Percentiles rank a stretch among this genome's conserved stretches.
These are phyloP conservation scores for Cadophora gregata DNA, from an alignment of 2,329 filamentous ascomycete genomes.

Conservation along the genomic window DNA sequence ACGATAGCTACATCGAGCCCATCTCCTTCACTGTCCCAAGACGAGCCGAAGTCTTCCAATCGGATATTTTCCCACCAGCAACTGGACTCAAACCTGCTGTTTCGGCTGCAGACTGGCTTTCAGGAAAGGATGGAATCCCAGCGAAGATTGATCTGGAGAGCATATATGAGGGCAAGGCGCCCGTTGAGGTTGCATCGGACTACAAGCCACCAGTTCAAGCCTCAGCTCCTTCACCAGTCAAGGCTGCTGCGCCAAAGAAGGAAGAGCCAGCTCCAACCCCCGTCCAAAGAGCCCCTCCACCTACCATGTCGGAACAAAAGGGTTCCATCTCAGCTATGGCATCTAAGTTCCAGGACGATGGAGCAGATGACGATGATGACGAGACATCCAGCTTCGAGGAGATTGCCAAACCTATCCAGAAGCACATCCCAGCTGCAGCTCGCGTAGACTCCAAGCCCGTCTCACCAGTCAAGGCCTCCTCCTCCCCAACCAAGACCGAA, in stretches of 20 bases:
- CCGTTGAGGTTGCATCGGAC: slow-evolving; percentile 76
- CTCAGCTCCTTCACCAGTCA: slow-evolving; percentile 51
- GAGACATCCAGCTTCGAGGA: slow-evolving; percentile 85
- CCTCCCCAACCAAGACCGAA: slow-evolving; percentile 37
- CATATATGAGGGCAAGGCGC: slow-evolving; percentile 82
- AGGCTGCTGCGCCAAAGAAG: slow-evolving; percentile 52
- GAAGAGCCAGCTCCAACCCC: slow-evolving; percentile 59
- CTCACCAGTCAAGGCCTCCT: slow-evolving; percentile 49
- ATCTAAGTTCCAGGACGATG: slow-evolving; percentile 81
- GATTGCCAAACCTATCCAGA: slow-evolving; percentile 75
- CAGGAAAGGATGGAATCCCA: slow-evolving; percentile 82
- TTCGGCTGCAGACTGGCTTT: slow-evolving; percentile 81
- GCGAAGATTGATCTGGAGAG: slow-evolving; percentile 94
- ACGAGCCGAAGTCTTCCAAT: slow-evolving; percentile 92
- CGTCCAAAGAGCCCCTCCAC: slow-evolving; percentile 59
- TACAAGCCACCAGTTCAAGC: slow-evolving; percentile 63
- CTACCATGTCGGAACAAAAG: slow-evolving; percentile 83
- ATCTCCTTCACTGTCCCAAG: slow-evolving; percentile 97
- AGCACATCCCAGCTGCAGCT: slow-evolving; percentile 49
- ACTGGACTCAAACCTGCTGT: slow-evolving; percentile 81
- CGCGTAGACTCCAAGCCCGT: slow-evolving; percentile 51
- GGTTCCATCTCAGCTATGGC: slow-evolving; percentile 85
- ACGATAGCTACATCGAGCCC: slow-evolving; percentile 92
- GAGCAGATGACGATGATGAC: slow-evolving; percentile 60
- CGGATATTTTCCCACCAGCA: slow-evolving; percentile 93